phyloP scores from a whole-genome alignment of 176 grass and related monocot genomes.

The Juncus effusus region DNA sequence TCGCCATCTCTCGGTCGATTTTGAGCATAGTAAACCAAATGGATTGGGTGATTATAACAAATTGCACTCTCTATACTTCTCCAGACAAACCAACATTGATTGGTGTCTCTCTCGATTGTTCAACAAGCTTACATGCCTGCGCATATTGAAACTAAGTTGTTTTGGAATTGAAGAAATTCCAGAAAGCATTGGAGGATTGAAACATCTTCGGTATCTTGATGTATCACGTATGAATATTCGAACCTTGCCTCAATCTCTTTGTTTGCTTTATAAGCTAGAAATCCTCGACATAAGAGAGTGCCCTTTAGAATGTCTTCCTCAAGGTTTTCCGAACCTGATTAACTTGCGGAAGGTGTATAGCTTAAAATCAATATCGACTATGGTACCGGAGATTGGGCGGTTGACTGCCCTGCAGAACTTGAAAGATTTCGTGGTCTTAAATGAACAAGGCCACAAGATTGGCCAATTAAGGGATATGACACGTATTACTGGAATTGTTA shows the following conservation, averaged over 20 bases:
- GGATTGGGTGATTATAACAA: not conserved
- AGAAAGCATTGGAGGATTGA: conserved; percentile 26
- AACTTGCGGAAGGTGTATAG: conserved; percentile 19
- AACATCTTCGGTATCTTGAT: conserved; percentile 17
- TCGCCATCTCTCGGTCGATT: conserved; percentile 33
- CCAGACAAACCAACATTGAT: conserved; percentile 10
- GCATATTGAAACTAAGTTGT: conserved; percentile 24
- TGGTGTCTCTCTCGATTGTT: conserved; percentile 7
- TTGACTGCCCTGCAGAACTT: conserved; percentile 20
- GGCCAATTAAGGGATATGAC: conserved; percentile 21
- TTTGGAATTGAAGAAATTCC: conserved; percentile 18
- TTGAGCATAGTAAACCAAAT: conserved; percentile 10
- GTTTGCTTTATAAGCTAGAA: conserved; percentile 12
- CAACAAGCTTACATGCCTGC: conserved; percentile 20
- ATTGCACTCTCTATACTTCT: not conserved
- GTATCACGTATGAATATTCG: conserved; percentile 6
- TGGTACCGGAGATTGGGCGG: conserved; percentile 16
- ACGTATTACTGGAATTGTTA: not conserved
- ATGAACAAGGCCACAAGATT: conserved; percentile 18
- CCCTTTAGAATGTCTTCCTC: conserved; percentile 8
- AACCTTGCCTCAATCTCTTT: conserved; percentile 26
- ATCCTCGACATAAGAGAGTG: conserved; percentile 25
- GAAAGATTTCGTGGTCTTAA: conserved; percentile 23
- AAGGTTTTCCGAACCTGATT: conserved; percentile 12
- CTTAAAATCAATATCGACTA: not conserved